Evolutionary conservation across 306 rosid species (phyloP).

Genomic region (Crataegus laevigata): DNA sequence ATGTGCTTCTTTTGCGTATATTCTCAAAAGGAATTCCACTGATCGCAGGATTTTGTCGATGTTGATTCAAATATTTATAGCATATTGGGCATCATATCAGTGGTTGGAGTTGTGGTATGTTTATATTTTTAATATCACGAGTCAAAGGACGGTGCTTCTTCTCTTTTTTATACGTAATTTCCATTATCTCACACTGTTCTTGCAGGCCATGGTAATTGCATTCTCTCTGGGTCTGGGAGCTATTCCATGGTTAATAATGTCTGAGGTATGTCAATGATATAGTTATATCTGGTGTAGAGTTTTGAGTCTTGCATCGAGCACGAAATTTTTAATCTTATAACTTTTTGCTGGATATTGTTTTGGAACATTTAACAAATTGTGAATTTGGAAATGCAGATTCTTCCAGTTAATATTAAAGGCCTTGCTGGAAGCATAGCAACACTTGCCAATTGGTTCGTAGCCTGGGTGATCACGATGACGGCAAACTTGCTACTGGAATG

Average conservation of each 20-base stretch:
- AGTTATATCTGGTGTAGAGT: background rate
- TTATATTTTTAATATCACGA: background rate
- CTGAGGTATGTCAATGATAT: conserved; percentile 59
- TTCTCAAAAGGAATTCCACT: conserved; percentile 2
- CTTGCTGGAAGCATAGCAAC: conserved; percentile 96
- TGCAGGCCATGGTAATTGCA: conserved; percentile 70
- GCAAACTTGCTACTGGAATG: conserved; percentile 82
- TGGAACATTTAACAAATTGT: background rate
- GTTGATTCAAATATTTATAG: conserved; percentile 39
- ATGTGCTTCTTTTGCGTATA: background rate
- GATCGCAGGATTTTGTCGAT: conserved; percentile 39
- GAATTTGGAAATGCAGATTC: conserved; percentile 52
- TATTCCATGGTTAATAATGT: conserved; percentile 98
- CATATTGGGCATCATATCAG: conserved; percentile 44
- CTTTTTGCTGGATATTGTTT: conserved; percentile 4
- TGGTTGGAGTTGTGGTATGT: conserved; percentile 90
- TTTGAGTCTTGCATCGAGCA: background rate
- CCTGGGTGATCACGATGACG: conserved; percentile 72
- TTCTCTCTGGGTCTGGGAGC: conserved; percentile 94
- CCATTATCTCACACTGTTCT: conserved; percentile 11
- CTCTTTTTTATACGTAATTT: conserved; percentile 3
- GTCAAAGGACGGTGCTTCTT: background rate
- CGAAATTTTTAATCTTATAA: background rate
- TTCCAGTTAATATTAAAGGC: conserved; percentile 80
- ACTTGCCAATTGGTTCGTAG: conserved; percentile 74